Evolutionary conservation across 768 basidiomycete genomes (phyloP).

Genomic region (Lactarius indigo): DNA sequence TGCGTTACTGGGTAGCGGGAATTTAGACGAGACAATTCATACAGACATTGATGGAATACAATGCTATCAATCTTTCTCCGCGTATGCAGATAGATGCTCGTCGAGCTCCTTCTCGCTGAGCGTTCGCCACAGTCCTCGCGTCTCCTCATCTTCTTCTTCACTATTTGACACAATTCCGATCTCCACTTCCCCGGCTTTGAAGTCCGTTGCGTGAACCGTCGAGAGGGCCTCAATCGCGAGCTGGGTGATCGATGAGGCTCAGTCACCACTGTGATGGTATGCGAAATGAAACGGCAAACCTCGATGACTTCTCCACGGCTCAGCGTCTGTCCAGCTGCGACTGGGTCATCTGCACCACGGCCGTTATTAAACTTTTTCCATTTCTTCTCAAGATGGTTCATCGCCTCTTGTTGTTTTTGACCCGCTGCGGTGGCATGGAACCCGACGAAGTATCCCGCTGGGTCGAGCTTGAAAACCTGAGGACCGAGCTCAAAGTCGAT

Average conservation of each 20-base stretch:
- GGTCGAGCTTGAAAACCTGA: constrained; percentile 98
- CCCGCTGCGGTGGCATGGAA: constrained; percentile 97
- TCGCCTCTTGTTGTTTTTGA: constrained; percentile 96
- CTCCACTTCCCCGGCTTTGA: constrained; percentile 93
- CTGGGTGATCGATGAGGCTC: constrained; percentile 37
- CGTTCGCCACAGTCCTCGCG: constrained; percentile 72
- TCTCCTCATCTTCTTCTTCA: constrained; percentile 69
- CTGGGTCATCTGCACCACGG: constrained; percentile 73
- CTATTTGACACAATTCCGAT: constrained; percentile 85
- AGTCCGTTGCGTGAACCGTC: constrained; percentile 91
- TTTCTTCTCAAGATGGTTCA: constrained; percentile 97
- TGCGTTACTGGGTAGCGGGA: background rate
- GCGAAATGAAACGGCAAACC: constrained; percentile 42
- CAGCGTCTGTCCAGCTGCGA: constrained; percentile 69
- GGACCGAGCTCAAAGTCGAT: constrained; percentile 88
- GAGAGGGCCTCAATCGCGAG: constrained; percentile 95
- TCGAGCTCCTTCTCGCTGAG: constrained; percentile 78
- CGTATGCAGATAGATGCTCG: constrained; percentile 76
- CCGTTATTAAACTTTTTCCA: constrained; percentile 93
- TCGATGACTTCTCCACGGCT: constrained; percentile 83
- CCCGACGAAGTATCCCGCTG: constrained; percentile 97
- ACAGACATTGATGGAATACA: background rate
- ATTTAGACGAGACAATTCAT: constrained; percentile 1
- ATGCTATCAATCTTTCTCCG: constrained; percentile 72
- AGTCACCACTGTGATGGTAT: background rate